Evolutionary conservation across 2,329 filamentous ascomycete genomes (phyloP).

Genomic region (Blumeria graminis): DNA sequence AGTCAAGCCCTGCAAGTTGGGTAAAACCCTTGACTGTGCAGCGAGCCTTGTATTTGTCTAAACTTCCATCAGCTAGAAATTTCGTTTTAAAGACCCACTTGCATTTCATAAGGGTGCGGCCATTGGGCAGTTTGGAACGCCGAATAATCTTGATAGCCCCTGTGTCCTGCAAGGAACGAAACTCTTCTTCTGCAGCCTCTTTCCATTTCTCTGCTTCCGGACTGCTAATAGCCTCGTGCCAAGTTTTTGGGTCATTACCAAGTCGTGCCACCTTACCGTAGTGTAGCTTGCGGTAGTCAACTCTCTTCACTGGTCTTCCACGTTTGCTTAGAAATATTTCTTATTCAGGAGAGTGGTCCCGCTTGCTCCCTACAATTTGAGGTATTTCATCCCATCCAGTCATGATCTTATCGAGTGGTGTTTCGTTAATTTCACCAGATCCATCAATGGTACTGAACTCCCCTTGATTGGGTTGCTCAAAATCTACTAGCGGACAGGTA

Average conservation of each 20-base stretch:
- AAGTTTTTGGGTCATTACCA: neutral
- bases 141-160: neutral
- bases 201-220: neutral
- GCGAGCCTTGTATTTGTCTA: neutral
- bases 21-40: neutral
- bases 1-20: neutral
- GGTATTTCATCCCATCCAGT: neutral
- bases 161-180: neutral
- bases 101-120: neutral
- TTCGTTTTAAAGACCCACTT: neutral
- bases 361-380: neutral
- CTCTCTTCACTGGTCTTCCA: neutral
- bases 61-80: neutral
- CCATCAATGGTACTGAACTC: neutral
- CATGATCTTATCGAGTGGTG: neutral
- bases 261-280: neutral
- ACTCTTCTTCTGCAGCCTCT: neutral
- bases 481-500: too few relatives aligned
- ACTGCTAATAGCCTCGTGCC: neutral
- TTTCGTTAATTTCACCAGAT: neutral
- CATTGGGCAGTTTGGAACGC: neutral
- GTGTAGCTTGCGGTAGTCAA: neutral
- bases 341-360: neutral
- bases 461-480: too few relatives aligned
- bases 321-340: neutral